Evolutionary conservation across 148 eudicot species (phyloP).

Genomic region (Hydrangea macrophylla): DNA sequence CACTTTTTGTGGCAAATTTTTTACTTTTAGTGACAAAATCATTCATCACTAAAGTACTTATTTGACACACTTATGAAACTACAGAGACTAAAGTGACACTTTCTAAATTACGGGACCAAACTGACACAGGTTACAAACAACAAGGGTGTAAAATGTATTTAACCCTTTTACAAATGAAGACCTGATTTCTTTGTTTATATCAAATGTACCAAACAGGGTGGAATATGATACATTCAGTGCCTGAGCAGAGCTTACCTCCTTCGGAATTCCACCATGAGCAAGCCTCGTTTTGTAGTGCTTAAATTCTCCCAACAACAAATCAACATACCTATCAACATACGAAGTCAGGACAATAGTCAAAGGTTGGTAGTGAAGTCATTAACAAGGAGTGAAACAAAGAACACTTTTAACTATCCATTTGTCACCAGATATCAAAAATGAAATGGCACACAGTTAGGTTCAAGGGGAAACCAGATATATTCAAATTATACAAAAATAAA

Average conservation of each 20-base stretch:
- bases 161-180: too few species aligned
- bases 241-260: constrained; percentile 49
- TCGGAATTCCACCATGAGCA: constrained; percentile 79
- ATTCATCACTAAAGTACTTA: too few species aligned
- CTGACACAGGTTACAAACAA: too few species aligned
- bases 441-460: neutral
- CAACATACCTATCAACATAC: constrained; percentile 66
- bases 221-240: neutral
- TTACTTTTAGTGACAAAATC: too few species aligned
- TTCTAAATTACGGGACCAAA: too few species aligned
- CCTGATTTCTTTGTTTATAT: too few species aligned
- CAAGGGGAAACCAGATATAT: neutral
- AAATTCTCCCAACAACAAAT: constrained; percentile 88
- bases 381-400: neutral
- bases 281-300: constrained; percentile 89
- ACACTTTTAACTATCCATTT: neutral
- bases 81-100: too few species aligned
- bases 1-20: too few species aligned
- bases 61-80: too few species aligned
- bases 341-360: constrained; percentile 18
- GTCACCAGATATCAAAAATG: neutral
- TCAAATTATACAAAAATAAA: neutral
- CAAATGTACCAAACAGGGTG: too few species aligned
- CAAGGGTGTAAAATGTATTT: too few species aligned
- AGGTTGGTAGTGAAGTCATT: neutral